Base-by-base conservation (phyloP, 768 basidiomycete species). In the Boletellus emodensis region DNA sequence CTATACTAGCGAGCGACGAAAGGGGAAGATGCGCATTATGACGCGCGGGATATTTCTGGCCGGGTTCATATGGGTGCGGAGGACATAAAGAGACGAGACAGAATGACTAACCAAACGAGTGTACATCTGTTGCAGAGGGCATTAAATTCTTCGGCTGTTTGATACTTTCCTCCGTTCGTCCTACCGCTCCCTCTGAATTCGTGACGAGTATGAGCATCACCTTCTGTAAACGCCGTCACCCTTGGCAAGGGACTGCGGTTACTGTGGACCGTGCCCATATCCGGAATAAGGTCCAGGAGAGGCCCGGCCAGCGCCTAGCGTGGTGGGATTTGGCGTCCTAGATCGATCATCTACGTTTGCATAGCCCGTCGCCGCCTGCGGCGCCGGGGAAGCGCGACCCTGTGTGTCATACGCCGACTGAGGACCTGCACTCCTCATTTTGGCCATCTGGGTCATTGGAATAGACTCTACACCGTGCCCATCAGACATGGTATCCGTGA, bases 371-470 rank as follows among this genome's bases (percentile, higher is more conserved):
- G 70, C 76, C 51, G 65, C 71, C 61, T 75, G 71, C 45, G 75
- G 75, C 39, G 64, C 73, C 41, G 80, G 79, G 59, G 66, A 60
- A 28, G 63, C 67, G 48, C 62, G 66, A 28, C 65, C 61, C 26
- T 62, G 60, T 66, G 58, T 59, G 22, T 69, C 71, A 45, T 76
- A 80, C 14, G 69, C 67, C 46, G 61, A 52, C 33, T 70, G 69
- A 12, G 76, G 77, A 34, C 69, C 77, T 51, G 77, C 75, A 54
- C 70, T 72, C 53, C 64, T 63, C 34, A 55, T 57, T 48, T 66
- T 67, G 4, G 67, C 59, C 75, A 84, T 76, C 61, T 86, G 83
- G 1, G 80, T 87, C 88, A 90, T 90, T 17, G 86, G 84, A 44
- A 87, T 85, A 4, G 79, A 75, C 63, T 90, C 87, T 41, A 72